Evolutionary conservation across 2,329 filamentous ascomycete genomes (phyloP).

Genomic region (Didymosphaeria variabile): DNA sequence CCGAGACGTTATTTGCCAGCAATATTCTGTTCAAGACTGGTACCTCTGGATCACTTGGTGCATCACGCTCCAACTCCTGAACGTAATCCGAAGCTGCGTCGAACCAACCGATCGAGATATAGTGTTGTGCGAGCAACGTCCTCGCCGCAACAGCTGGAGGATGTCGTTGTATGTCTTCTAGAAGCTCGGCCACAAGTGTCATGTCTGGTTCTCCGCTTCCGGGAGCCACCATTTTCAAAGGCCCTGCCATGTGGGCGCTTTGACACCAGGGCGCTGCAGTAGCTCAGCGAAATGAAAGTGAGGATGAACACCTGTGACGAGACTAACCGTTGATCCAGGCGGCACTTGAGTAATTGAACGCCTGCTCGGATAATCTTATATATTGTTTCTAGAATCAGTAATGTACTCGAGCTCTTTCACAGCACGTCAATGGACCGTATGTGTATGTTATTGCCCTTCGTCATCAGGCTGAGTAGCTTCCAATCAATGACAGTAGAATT

Average conservation of each 20-base stretch:
- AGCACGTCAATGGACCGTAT: no score
- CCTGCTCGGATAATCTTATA: no score
- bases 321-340: no score
- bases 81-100: slow-evolving; percentile 30
- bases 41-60: background rate
- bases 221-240: background rate
- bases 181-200: slow-evolving; percentile 41
- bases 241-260: background rate
- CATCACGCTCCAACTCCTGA: background rate
- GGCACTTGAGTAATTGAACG: no score
- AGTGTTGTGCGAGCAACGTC: slow-evolving; percentile 45
- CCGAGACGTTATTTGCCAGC: background rate
- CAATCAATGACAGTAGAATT: no score
- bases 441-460: no score
- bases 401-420: no score
- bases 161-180: slow-evolving; percentile 42
- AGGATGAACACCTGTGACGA: background rate
- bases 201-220: slow-evolving; percentile 38
- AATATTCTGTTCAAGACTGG: background rate
- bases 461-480: no score
- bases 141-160: slow-evolving; percentile 39
- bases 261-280: no score
- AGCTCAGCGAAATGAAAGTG: background rate
- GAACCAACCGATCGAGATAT: slow-evolving; percentile 44
- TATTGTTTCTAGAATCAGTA: no score